Base-by-base conservation (phyloP, 148 eudicot species). In the Pharnaceum exiguum region DNA sequence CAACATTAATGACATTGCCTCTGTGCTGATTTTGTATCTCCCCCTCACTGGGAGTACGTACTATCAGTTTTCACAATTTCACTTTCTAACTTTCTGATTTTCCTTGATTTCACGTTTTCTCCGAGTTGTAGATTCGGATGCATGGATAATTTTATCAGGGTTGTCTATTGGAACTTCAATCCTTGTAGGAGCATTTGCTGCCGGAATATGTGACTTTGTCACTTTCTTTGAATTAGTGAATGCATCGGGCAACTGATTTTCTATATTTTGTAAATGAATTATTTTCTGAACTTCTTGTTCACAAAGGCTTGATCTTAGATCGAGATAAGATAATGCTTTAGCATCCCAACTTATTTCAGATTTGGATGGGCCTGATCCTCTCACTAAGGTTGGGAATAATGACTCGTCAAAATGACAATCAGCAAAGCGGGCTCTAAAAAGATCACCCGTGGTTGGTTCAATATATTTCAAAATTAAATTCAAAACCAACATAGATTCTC, bases 391-490 rank as follows among this genome's bases (percentile, higher is more conserved):
- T 31, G 28, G 64, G 25, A 29, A 59, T 17, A 5, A 7, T n/a
- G 7, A 45, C 46, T 30, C 36, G 19, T 59, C 13, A 46, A 59
- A 45, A n/a, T 59, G 39, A 30, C 28, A 45, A 46, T 46, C 26
- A 31, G 10, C 13, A 29, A 59, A 59, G 7, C 26, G 7, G 31
- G 19, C 7, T 31, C 2, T 59, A 10, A 45, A 45, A 0, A 59
- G 2, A 17, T 59, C 26, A 6, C 42, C 43, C 3, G 54, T 28
- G 5, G 15, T 10, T 17, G 64, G 40, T 32, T 59, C 39, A 8
- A 59, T 52, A 32, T 59, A 31, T 7, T 19, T 45, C 19, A 42
- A 26, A n/a, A 42, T 26, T 7, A 37, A 27, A 58, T 21, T 58
- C 12, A 40, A 58, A 58, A 17, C 19, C 35, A 58, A 43, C 35